Evolutionary conservation across 257 asterid genomes (phyloP), one percentile per base, ranked within the genome.

Genomic region (Mitragyna speciosa): DNA sequence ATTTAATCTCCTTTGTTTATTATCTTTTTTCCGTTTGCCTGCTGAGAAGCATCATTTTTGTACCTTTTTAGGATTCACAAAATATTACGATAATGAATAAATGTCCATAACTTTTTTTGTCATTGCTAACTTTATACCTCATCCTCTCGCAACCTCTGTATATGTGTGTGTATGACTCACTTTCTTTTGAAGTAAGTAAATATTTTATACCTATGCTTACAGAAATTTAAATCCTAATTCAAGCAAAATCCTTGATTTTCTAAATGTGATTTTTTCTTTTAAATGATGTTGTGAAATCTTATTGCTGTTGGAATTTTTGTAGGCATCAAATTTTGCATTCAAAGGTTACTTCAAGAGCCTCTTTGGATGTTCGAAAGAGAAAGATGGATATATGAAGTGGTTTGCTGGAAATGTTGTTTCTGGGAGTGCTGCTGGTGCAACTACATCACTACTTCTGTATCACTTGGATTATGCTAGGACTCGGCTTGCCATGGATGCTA

Each of bases 361-460:
- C 26, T 85, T 96, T 81, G 97, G 94, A 74, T 88, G 87, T 84
- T 91, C 97, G 26, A 96, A 90, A 84, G 99, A 92, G 78, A 92
- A 84, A 80, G 97, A 96, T 86, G 98, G 98, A 76, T 89, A 94
- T 82, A 33, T 87, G 12, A 91, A 90, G 89, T 92, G 98, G 96
- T 94, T 94, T 90, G 96, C 97, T 51, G 97, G 97, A 79, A 96
- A 96, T 82, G 92, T 96, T 86, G 97, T 96, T 84, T 91, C 99
- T 3, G 99, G 99, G 77, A 96, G 98, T 87, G 98, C 99, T 84
- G 98, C 99, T 49, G 99, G 98, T 82, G 98, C 97, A 22, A 94
- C 96, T 22, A 96, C 99, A 39, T 96, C 98, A 69, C 70, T 80
- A 39, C 73, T 84, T 56, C 82, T 87, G 39, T 87, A 87, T 85